Evolutionary conservation across 2,329 filamentous ascomycete genomes (phyloP), one percentile per base, ranked within the genome.

Genomic region (Pseudohalonectria lignicola): DNA sequence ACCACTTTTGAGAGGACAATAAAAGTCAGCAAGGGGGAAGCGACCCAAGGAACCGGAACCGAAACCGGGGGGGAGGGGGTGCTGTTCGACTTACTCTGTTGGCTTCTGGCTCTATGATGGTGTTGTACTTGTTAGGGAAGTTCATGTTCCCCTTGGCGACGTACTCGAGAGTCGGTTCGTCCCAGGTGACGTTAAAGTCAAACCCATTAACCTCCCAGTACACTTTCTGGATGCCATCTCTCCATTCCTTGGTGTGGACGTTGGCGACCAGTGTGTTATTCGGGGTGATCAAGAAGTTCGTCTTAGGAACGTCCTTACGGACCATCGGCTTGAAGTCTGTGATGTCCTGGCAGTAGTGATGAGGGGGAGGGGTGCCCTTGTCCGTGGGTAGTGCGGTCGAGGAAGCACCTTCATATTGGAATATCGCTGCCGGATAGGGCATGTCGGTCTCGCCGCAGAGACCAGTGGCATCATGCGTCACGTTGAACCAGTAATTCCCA

Each of bases 321-420:
- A 50, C 45, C 2, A 51, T 42, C 16, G 50, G 50, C 16, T 28
- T 36, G 20, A 47, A 40, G 20, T 41, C 25, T 15, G 20, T 34
- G 5, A 44, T 37, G 19, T 52, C 49, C 4, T 42, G 37, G 35
- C 50, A 52, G 4, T 41, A 19, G 9, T 34, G 31, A 23, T 46
- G 39, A 4, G 43, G 43, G 15, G 46, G 46, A 3, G 43, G 38
- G 28, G 49, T 45, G 18, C 61, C 60, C 0, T 42, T 39, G 23
- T 48, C 40, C 0, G 51, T 57, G 6, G 60, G 61, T 7, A 50
- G 48, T 4, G 53, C 41, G 18, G 43, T 45, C n/a, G 48, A 34
- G 2, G 53, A 23, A 9, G 57, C 56, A 19, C 55, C 57, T 1
- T 49, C 48, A 45, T 66, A 66, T 33, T 49, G 52, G 45, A 64